Evolutionary conservation across 73 alveolate genomes (phyloP).

Genomic region (Paraurostyla sp.): DNA sequence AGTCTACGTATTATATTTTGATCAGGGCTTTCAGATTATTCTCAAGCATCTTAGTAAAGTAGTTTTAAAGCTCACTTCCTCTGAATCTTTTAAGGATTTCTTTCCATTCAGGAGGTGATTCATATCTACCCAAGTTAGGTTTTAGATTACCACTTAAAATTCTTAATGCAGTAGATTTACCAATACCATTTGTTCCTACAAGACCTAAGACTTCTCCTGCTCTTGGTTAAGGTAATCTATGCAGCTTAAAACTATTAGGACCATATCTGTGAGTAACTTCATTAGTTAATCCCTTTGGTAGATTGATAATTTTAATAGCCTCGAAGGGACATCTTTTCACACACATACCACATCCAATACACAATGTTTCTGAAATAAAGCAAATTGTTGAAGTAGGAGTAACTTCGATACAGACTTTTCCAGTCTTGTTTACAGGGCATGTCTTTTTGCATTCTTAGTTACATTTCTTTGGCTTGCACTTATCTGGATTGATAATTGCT

Average conservation of each 20-base stretch:
- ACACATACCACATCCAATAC: constrained; percentile 99
- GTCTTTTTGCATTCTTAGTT: constrained; percentile 96
- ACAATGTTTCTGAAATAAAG: constrained; percentile 90
- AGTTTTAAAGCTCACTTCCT: constrained; percentile 98
- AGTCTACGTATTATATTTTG: constrained; percentile 99
- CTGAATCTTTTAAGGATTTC: constrained; percentile 95
- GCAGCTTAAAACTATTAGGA: constrained; percentile 97
- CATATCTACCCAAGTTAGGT: constrained; percentile 98
- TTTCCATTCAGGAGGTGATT: constrained; percentile 97
- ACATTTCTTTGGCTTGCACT: constrained; percentile 99
- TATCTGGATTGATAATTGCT: constrained; percentile 98
- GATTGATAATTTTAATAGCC: constrained; percentile 96
- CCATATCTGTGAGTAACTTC: constrained; percentile 98
- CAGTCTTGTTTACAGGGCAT: constrained; percentile 98
- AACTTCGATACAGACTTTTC: constrained; percentile 96
- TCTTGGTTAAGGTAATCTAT: constrained; percentile 98
- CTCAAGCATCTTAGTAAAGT: constrained; percentile 95
- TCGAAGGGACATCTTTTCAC: constrained; percentile 99
- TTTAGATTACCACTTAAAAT: constrained; percentile 95
- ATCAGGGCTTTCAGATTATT: constrained; percentile 96
- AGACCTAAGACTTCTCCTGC: constrained; percentile 98
- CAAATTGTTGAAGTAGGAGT: constrained; percentile 76
- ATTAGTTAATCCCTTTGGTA: constrained; percentile 96
- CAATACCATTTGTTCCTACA: constrained; percentile 99
- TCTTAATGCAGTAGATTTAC: constrained; percentile 98